Conservation (phyloP, 345 rosid species). For the Moricandia arvensis region DNA sequence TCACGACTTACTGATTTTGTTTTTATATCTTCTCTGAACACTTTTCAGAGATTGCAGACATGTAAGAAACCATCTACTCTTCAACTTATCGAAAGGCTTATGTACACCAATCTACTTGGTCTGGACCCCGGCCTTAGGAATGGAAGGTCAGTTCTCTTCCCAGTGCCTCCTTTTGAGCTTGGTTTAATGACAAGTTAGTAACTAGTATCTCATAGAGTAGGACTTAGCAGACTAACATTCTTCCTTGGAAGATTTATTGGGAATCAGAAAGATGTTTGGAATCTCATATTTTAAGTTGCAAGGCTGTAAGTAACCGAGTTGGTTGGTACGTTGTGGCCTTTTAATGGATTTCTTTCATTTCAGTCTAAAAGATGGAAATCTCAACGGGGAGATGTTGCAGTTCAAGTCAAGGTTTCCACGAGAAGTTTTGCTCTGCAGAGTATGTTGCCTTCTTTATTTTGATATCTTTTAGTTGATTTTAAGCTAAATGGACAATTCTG, state of each 20-base stretch:
- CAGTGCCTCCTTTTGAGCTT: neutral
- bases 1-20: neutral
- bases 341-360: slow-evolving; percentile 27
- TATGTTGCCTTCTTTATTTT: slow-evolving; percentile 43
- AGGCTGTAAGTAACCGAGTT: neutral
- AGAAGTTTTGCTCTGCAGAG: slow-evolving; percentile 94
- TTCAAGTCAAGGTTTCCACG: slow-evolving; percentile 95
- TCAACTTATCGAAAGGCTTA: slow-evolving; percentile 65
- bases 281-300: neutral
- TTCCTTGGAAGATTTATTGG: neutral
- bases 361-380: slow-evolving; percentile 90
- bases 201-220: too few relatives aligned
- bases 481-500: neutral
- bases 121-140: slow-evolving; percentile 71
- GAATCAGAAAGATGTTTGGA: neutral
- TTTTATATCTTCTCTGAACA: neutral
- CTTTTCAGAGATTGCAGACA: slow-evolving; percentile 64
- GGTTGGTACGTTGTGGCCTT: neutral
- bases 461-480: neutral
- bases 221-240: too few relatives aligned
- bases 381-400: slow-evolving; percentile 85
- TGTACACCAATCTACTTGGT: slow-evolving; percentile 76
- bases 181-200: neutral
- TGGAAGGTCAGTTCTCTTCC: slow-evolving; percentile 58
- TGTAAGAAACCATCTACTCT: slow-evolving; percentile 85